A percentile compares a stretch with the other conserved stretches of the same genome.
Evolutionary conservation across 225 moss, liverwort and hornwort genomes (phyloP).

Genomic region (Anthoceros angustus): DNA sequence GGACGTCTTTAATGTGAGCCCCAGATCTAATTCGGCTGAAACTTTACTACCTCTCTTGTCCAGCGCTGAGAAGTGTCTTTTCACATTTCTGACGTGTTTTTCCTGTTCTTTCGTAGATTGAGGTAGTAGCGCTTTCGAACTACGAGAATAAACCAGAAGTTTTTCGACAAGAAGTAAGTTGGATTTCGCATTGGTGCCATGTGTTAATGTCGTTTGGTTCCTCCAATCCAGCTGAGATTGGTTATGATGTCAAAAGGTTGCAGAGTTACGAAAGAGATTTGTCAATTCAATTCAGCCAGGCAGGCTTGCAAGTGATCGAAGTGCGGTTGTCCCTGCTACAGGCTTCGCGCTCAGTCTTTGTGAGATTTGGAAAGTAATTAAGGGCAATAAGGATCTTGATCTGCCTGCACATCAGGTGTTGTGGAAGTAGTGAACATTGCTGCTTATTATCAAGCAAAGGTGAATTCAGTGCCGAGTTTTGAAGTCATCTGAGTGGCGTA

Average conservation of each 20-base stretch:
- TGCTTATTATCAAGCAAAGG: not conserved
- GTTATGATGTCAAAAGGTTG: slow-evolving; percentile 24
- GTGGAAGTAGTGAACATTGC: not conserved
- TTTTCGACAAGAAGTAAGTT: too few relatives aligned
- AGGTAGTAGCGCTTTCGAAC: too few relatives aligned
- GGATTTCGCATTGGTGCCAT: too few relatives aligned
- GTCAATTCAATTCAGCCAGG: slow-evolving; percentile 65
- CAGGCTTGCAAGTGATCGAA: slow-evolving; percentile 77
- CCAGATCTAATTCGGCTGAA: not conserved
- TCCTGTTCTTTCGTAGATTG: too few relatives aligned
- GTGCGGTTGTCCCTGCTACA: slow-evolving; percentile 76
- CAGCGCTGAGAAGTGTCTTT: not conserved
- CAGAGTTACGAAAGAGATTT: slow-evolving; percentile 50
- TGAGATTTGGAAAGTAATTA: slow-evolving; percentile 77
- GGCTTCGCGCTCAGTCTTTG: slow-evolving; percentile 57
- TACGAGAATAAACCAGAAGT: too few relatives aligned
- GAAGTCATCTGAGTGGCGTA: too few relatives aligned
- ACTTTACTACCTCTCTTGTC: too few relatives aligned
- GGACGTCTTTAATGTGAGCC: slow-evolving; percentile 56
- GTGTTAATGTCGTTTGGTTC: too few relatives aligned
- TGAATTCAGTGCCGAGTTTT: too few relatives aligned
- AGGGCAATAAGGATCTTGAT: slow-evolving; percentile 83
- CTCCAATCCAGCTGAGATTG: not conserved
- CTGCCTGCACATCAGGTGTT: slow-evolving; percentile 80
- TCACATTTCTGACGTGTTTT: not conserved